A percentile compares a stretch with the other conserved stretches of the same genome.
These are phyloP conservation scores for Cyamopsis tetragonoloba DNA, from an alignment of 306 rosid species.

Conservation along the genomic window DNA sequence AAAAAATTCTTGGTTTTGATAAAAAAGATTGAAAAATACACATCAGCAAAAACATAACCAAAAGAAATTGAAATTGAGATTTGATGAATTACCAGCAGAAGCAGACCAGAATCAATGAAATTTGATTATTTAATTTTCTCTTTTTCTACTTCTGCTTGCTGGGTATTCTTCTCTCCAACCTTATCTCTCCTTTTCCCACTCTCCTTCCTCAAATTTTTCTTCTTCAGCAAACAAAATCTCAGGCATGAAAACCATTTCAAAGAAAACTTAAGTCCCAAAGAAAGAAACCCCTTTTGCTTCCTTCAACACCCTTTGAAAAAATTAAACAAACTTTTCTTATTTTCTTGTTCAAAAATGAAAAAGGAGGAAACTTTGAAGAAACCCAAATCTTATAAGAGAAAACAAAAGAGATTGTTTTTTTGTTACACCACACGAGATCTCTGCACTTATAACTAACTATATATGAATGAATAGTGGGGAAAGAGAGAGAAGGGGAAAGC, in stretches of 20 bases:
- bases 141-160: conserved; percentile 44
- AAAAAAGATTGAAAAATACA: neutral
- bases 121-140: conserved; percentile 18
- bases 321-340: neutral
- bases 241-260: conserved; percentile 74
- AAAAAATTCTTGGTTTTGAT: neutral
- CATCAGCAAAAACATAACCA: neutral
- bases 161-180: conserved; percentile 20
- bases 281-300: conserved; percentile 17
- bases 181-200: conserved; percentile 89
- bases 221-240: conserved; percentile 46
- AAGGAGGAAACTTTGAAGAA: conserved; percentile 32
- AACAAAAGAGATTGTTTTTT: conserved; percentile 34
- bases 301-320: conserved; percentile 13
- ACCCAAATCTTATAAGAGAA: conserved; percentile 38
- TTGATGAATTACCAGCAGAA: conserved; percentile 55
- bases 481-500: conserved; percentile 20
- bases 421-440: conserved; percentile 25
- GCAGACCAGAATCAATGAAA: conserved; percentile 47
- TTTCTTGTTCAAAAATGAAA: neutral
- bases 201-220: conserved; percentile 74
- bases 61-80: neutral
- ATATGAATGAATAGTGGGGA: conserved; percentile 35
- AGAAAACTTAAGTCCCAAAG: conserved; percentile 26
- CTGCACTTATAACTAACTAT: conserved; percentile 18